Evolutionary conservation across 495 filamentous ascomycete species (phyloP).

Genomic region (Jackrogersella minutella): DNA sequence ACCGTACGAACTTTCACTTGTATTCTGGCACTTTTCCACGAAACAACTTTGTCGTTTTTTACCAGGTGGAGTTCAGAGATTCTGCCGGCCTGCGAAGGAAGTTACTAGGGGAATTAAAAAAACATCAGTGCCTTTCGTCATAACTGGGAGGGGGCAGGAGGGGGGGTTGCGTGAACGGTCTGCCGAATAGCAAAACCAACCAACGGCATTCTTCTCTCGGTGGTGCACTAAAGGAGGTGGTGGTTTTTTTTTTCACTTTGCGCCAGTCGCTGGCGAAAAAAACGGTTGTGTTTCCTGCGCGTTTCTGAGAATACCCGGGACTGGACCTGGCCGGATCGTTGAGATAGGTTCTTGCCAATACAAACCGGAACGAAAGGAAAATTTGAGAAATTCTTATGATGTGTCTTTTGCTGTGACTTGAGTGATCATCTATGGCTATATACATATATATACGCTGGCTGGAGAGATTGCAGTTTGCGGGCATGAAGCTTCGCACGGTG

Average conservation of each 20-base stretch:
- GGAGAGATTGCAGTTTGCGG: background rate
- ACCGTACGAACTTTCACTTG: constrained; percentile 34
- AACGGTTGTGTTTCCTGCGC: constrained; percentile 34
- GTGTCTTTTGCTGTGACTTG: background rate
- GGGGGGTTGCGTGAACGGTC: background rate
- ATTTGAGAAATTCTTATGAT: background rate
- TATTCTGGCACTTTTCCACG: constrained; percentile 36
- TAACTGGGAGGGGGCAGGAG: constrained; percentile 14
- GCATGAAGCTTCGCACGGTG: background rate
- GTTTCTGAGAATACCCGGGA: constrained; percentile 33
- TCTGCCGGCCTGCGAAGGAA: constrained; percentile 38
- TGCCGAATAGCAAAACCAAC: constrained; percentile 4
- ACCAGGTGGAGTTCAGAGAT: constrained; percentile 41
- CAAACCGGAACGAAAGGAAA: constrained; percentile 25
- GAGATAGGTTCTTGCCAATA: constrained; percentile 40
- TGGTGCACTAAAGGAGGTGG: constrained; percentile 6
- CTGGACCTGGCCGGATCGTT: constrained; percentile 26
- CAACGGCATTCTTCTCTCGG: constrained; percentile 11
- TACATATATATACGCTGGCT: background rate
- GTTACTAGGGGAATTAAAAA: constrained; percentile 30
- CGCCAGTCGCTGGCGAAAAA: constrained; percentile 25
- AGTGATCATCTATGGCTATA: background rate
- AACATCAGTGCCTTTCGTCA: constrained; percentile 24
- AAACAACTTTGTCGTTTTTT: constrained; percentile 43
- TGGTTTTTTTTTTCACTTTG: constrained; percentile 17